Conservation (phyloP, 768 basidiomycete species). For the Chalciporus chontae region DNA sequence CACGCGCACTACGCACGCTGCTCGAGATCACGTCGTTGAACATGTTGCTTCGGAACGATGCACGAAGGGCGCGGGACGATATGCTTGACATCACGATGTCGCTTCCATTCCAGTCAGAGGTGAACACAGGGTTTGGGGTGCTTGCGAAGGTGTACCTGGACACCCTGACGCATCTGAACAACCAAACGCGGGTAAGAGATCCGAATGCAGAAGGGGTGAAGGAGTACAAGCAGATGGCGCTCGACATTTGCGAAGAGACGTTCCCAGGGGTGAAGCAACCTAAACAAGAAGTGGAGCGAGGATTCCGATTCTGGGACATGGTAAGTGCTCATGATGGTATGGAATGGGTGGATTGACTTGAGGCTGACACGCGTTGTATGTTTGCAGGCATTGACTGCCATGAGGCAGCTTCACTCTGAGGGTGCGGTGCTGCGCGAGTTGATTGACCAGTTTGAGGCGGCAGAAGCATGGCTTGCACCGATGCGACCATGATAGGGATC, state of each 20-base stretch:
- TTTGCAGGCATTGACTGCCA: slow-evolving; percentile 74
- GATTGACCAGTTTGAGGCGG: slow-evolving; percentile 94
- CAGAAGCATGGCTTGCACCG: slow-evolving; percentile 90
- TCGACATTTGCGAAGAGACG: slow-evolving; percentile 90
- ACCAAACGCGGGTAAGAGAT: slow-evolving; percentile 71
- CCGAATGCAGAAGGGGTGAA: slow-evolving; percentile 74
- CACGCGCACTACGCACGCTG: slow-evolving; percentile 84
- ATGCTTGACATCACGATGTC: slow-evolving; percentile 88
- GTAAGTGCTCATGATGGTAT: slow-evolving; percentile 48
- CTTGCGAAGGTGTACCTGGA: slow-evolving; percentile 96
- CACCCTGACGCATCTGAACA: slow-evolving; percentile 85
- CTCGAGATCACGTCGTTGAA: slow-evolving; percentile 90
- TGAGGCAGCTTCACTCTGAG: slow-evolving; percentile 85
- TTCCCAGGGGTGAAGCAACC: slow-evolving; percentile 90
- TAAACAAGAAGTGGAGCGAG: slow-evolving; percentile 86
- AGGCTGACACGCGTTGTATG: slow-evolving; percentile 25
- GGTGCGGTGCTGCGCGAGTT: slow-evolving; percentile 78
- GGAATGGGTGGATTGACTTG: slow-evolving; percentile 4
- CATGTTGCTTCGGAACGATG: slow-evolving; percentile 89
- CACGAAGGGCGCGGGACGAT: slow-evolving; percentile 83
- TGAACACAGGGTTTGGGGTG: slow-evolving; percentile 97
- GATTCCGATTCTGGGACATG: slow-evolving; percentile 98
- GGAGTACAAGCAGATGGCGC: slow-evolving; percentile 81
- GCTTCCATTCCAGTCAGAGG: slow-evolving; percentile 92
- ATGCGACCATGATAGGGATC: slow-evolving; percentile 67